Conservation (phyloP, 75 land plant species). For the Sequoiadendron giganteum region DNA sequence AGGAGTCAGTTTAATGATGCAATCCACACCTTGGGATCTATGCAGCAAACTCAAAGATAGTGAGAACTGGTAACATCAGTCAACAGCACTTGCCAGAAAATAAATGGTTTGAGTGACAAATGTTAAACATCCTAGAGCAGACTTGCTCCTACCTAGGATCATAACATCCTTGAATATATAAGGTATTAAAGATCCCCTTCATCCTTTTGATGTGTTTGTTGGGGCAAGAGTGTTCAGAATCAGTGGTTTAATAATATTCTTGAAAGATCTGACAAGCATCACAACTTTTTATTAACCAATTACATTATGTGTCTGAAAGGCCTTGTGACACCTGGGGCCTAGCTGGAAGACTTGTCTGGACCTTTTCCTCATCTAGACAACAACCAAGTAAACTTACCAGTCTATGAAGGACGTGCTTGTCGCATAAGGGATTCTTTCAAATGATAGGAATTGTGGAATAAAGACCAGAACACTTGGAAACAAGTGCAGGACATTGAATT, state of each 20-base stretch:
- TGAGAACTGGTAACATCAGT: too few species aligned
- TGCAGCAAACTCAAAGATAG: too few species aligned
- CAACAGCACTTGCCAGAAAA: too few species aligned
- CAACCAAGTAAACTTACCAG: neutral
- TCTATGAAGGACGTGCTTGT: neutral
- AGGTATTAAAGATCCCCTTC: neutral
- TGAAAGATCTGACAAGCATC: neutral
- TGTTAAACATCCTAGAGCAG: too few species aligned
- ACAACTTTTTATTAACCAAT: neutral
- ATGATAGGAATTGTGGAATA: neutral
- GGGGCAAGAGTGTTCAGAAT: neutral
- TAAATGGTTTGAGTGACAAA: too few species aligned
- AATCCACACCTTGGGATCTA: too few species aligned
- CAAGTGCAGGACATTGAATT: neutral
- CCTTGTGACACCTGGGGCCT: neutral
- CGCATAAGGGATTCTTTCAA: neutral
- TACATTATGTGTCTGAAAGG: neutral
- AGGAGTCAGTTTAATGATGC: too few species aligned
- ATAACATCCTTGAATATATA: neutral
- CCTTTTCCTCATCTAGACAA: neutral
- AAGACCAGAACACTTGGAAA: too few species aligned
- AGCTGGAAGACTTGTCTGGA: neutral
- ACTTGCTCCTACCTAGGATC: neutral
- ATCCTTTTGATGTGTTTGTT: neutral
- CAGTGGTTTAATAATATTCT: neutral